A percentile compares a stretch with the other conserved stretches of the same genome.
These are phyloP conservation scores for Mycothermus thermophilus DNA, from an alignment of 495 filamentous ascomycete genomes.

Conservation along the genomic window DNA sequence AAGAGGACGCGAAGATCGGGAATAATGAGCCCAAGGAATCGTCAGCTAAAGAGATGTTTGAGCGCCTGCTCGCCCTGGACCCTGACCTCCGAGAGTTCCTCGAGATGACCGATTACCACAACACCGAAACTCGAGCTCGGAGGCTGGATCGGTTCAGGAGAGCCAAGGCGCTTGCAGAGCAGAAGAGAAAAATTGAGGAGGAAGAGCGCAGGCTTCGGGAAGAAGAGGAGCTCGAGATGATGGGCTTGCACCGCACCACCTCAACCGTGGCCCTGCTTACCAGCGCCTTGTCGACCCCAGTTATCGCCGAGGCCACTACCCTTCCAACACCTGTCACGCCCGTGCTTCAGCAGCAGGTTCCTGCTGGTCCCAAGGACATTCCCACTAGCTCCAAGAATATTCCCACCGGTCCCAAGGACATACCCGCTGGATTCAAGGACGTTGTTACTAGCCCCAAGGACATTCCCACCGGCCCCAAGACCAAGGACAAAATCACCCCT, in stretches of 20 bases:
- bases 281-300: slow-evolving; percentile 3
- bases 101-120: slow-evolving; percentile 44
- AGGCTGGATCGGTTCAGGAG: slow-evolving; percentile 32
- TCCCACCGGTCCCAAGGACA: neutral
- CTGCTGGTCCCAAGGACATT: neutral
- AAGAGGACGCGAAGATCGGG: too few species aligned
- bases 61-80: slow-evolving; percentile 14
- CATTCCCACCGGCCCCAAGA: neutral
- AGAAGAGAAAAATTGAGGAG: slow-evolving; percentile 24
- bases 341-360: too few species aligned
- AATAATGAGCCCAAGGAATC: too few species aligned
- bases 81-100: slow-evolving; percentile 47
- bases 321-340: slow-evolving; percentile 2
- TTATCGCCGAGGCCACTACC: slow-evolving; percentile 1
- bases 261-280: neutral
- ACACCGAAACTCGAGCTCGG: slow-evolving; percentile 34
- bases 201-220: slow-evolving; percentile 18
- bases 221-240: slow-evolving; percentile 15
- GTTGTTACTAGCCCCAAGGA: neutral
- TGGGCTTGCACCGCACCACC: slow-evolving; percentile 6
- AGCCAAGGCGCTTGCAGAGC: slow-evolving; percentile 29
- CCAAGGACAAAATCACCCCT: neutral
- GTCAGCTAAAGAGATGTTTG: too few species aligned
- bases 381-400: neutral
- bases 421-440: neutral